Evolutionary conservation across 169 alveolate genomes (phyloP), one percentile per base, ranked within the genome.

Genomic region (Plasmodium gaboni): DNA sequence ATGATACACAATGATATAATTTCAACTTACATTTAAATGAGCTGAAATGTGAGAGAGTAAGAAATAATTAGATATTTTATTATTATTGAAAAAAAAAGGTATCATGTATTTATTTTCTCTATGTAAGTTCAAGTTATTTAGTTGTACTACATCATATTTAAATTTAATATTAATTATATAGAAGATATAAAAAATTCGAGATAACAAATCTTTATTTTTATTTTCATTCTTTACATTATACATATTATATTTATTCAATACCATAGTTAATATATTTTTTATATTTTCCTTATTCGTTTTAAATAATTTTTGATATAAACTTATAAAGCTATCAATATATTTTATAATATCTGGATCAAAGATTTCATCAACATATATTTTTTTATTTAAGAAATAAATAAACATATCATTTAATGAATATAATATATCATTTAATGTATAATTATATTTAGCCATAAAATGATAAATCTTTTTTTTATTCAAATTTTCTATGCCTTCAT

Each of bases 251-350:
- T 71, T 87, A 50, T 76, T 72, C 60, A 48, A 32, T 42, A 87
- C 59, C 15, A 60, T 50, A 48, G 32, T 67, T 2, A 57, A 65
- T 46, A 65, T 57, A 24, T 60, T 74, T 87, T 65, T 87, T 1
- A 71, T 65, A 61, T 87, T 67, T 46, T 87, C 88, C 19, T n/a
- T 71, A 59, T 87, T 74, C 13, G 19, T 87, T 46, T 67, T 69
- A 61, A 87, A 87, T 63, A 87, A 28, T 65, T 65, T 76, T n/a
- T 74, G 71, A 48, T 87, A 87, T 38, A 87, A 61, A 13, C 50
- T 3, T 32, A 70, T 22, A 87, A 74, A 74, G 53, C 72, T 42
- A 50, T 59, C 60, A 15, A 71, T n/a, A 8, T 46, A 24, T 19
- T n/a, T 32, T 42, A 60, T 26, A 26, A 46, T 38, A 24, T 71